Evolutionary conservation across 352 stramenopile genomes (phyloP), one percentile per base, ranked within the genome.

Genomic region (Phytophthora tentaculata): DNA sequence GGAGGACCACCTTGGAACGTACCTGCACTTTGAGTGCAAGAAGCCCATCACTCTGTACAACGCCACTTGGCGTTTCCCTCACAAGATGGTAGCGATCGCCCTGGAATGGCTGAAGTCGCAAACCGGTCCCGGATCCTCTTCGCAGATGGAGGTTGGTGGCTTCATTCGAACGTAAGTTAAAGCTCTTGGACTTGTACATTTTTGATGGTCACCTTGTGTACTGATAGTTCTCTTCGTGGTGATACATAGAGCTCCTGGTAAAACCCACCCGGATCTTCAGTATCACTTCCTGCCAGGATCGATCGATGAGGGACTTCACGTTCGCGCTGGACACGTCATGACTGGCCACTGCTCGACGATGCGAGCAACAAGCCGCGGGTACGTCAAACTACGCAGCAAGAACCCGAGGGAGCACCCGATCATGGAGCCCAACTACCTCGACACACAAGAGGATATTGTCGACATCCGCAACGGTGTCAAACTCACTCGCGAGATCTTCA

Each of bases 21-120:
- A 95, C 67, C 70, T 96, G 26, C 84, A 96, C 56, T 96, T 91
- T 73, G 47, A 76, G 50, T 95, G 84, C 75, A 92, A 88, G 41
- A 83, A 95, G 72, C 88, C 88, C n/a, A 92, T 95, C 55, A 95
- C 86, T 43, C 83, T 96, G 14, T 88, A 95, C 72, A 90, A 93
- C 49, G 83, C 89, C 6, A 93, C 85, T 19, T 90, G 80, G 73
- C 84, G 84, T 49, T 94, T 92, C 66, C 86, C 86, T 1, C 85
- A 94, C 72, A 91, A 93, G 41, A 90, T 94, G 83, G 65, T 91
- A n/a, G 59, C 59, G 44, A 94, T 94, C 51, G 86, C 60, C 9
- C 64, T 92, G n/a, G 79, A 96, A 65, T 96, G 88, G 88, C 50
- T 93, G n/a, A 60, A 84, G 9, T 64, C 67, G 9, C 69, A 81